Percentiles rank a stretch among this genome's conserved stretches.
phyloP scores from a whole-genome alignment of 805 yeast species.

The Ogataea wickerhamii region DNA sequence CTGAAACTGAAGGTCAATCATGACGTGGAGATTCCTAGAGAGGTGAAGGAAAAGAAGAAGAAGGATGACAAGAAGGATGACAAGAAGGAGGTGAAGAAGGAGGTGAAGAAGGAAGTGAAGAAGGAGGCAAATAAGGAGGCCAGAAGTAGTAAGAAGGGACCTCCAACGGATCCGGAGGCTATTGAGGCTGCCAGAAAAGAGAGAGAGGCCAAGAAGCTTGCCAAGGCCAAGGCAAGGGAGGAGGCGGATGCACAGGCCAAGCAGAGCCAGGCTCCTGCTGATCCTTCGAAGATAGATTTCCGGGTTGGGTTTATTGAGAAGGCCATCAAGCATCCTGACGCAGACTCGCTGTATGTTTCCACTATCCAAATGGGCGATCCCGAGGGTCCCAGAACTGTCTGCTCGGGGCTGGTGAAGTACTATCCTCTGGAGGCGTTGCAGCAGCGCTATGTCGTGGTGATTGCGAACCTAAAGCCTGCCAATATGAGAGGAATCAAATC shows the following conservation, averaged over 20 bases:
- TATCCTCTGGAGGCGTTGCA: conserved; percentile 93
- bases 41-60: conserved; percentile 36
- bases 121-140: conserved; percentile 13
- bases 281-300: conserved; percentile 84
- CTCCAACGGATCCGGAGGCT: conserved; percentile 29
- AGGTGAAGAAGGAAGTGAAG: conserved; percentile 2
- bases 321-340: conserved; percentile 96
- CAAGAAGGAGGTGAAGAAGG: conserved; percentile 18
- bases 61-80: conserved; percentile 25
- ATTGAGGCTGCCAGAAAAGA: conserved; percentile 33
- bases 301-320: conserved; percentile 96
- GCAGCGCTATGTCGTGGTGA: conserved; percentile 82
- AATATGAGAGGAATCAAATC: conserved; percentile 97
- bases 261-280: conserved; percentile 53
- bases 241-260: conserved; percentile 42
- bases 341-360: conserved; percentile 93
- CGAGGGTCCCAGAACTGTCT: conserved; percentile 96
- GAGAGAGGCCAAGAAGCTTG: conserved; percentile 39
- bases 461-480: conserved; percentile 96
- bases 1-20: conserved; percentile 55
- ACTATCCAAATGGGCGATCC: conserved; percentile 96
- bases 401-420: conserved; percentile 92
- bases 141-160: conserved; percentile 17
- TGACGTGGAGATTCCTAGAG: conserved; percentile 64
- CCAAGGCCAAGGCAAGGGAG: conserved; percentile 57